Evolutionary conservation across 2,329 filamentous ascomycete genomes (phyloP).

Genomic region (Arthrocladium fulminans): DNA sequence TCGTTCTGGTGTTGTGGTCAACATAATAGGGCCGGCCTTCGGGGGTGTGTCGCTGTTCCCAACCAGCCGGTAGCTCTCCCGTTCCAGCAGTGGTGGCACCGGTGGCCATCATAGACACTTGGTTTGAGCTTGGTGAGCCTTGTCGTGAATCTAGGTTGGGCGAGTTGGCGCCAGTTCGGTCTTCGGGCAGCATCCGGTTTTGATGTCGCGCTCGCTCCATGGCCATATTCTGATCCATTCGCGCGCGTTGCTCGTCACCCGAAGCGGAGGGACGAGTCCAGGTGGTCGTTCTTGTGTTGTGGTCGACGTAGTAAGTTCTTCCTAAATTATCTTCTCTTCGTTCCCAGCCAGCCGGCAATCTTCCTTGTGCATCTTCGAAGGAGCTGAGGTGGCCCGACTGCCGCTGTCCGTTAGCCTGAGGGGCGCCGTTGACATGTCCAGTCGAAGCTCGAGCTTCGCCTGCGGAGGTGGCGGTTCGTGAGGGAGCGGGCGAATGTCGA

Average conservation of each 20-base stretch:
- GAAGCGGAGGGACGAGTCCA: slow-evolving; percentile 90
- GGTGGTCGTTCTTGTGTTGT: slow-evolving; percentile 92
- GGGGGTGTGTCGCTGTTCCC: slow-evolving; percentile 93
- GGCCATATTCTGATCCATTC: slow-evolving; percentile 83
- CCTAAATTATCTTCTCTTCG: slow-evolving; percentile 89
- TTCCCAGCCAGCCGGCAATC: slow-evolving; percentile 90
- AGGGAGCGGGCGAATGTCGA: slow-evolving; percentile 25
- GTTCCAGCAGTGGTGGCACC: slow-evolving; percentile 85
- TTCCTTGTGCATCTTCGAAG: slow-evolving; percentile 92
- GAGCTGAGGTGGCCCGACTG: slow-evolving; percentile 63
- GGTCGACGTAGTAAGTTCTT: slow-evolving; percentile 95
- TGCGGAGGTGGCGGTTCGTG: slow-evolving; percentile 25
- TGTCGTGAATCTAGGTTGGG: slow-evolving; percentile 58
- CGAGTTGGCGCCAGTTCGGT: slow-evolving; percentile 86
- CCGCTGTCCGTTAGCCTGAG: slow-evolving; percentile 29
- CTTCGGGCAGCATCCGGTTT: slow-evolving; percentile 89
- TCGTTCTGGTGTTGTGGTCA: slow-evolving; percentile 95
- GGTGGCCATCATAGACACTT: slow-evolving; percentile 82
- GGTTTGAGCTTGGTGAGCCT: slow-evolving; percentile 36
- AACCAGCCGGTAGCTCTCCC: slow-evolving; percentile 87
- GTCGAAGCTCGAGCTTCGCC: slow-evolving; percentile 21
- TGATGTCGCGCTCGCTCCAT: slow-evolving; percentile 89
- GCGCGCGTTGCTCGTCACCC: slow-evolving; percentile 64
- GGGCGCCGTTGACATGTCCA: slow-evolving; percentile 31
- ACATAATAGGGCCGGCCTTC: slow-evolving; percentile 96